Evolutionary conservation across 441 rosid genomes (phyloP).

Genomic region (Eugenia klotzschiana): DNA sequence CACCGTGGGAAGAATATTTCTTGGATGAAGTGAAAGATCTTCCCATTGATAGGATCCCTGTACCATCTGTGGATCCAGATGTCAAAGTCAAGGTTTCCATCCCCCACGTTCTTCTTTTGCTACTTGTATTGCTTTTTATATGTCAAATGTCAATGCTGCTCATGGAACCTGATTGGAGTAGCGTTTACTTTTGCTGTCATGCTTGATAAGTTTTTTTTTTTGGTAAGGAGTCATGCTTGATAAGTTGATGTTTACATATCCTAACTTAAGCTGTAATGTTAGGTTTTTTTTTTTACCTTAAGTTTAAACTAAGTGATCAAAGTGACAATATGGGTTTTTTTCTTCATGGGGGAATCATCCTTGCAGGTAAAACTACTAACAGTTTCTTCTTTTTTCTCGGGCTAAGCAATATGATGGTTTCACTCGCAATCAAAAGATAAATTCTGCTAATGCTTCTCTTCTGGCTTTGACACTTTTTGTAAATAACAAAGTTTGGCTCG

Average conservation of each 20-base stretch:
- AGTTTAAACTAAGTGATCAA: background rate
- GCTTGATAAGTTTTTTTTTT: background rate
- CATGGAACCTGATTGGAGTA: background rate
- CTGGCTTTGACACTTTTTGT: background rate
- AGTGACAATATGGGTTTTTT: background rate
- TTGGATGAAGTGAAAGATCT: constrained; percentile 62
- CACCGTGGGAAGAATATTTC: constrained; percentile 94
- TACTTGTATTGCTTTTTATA: background rate
- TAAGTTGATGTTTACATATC: background rate
- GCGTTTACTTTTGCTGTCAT: background rate
- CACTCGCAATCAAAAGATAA: background rate
- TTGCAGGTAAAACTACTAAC: background rate
- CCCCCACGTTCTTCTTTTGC: background rate
- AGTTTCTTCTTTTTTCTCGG: background rate
- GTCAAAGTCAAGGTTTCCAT: constrained; percentile 37
- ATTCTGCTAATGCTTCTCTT: background rate
- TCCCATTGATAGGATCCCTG: constrained; percentile 49
- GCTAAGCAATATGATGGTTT: background rate
- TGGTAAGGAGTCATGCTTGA: background rate
- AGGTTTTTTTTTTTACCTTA: background rate
- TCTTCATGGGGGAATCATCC: background rate
- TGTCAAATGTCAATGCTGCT: background rate
- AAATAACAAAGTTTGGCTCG: background rate
- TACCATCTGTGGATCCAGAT: constrained; percentile 42
- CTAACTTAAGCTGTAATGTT: background rate